Base-by-base conservation (phyloP, 2,329 filamentous ascomycete species). In the Orbilia brochopaga region DNA sequence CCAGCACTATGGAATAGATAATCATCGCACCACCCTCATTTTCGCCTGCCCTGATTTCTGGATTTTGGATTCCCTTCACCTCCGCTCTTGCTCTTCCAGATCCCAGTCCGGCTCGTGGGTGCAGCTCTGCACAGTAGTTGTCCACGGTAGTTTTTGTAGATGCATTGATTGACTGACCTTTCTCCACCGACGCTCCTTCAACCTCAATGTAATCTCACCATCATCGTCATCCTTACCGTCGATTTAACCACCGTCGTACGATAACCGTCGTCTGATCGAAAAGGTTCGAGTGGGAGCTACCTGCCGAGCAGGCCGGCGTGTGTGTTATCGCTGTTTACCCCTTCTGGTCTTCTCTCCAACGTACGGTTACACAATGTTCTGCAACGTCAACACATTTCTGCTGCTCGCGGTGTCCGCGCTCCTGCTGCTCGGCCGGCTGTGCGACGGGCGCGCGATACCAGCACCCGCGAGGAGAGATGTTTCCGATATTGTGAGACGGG, bases 351-450 rank as follows among this genome's bases (percentile, higher is more conserved):
- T 30, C 23, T 46, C 37, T n/a, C 48, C 17, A n/a, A n/a, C n/a
- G n/a, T n/a, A n/a, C n/a, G 37, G 15, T 51, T 13, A 30, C 35
- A n/a, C 46, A 40, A 72, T 72, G 67, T 40, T 57, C n/a, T 58
- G 48, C 42, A 72, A 72, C 67, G 55, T 46, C 66, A 72, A 72
- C 67, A 65, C 60, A 72, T 44, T 60, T 24, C 56, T 32, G 40
- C 62, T 48, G 17, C 37, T 65, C 17, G 32, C 35, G 11, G 21
- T 69, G 7, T 46, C 27, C 27, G 8, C 50, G 23, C 40, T 42
- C n/a, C 30, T 72, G 23, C 32, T 65, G 15, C 42, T 60, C 2
- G 55, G 37, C 17, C 60, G 44, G 13, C 15, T 60, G 30, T 35
- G 35, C 19, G 60, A 60, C 24, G 56, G 37, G 7, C 21, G 24